Evolutionary conservation across 192 early-diverging fungal genomes (phyloP).

Genomic region (Dimargaris cristalligena): DNA sequence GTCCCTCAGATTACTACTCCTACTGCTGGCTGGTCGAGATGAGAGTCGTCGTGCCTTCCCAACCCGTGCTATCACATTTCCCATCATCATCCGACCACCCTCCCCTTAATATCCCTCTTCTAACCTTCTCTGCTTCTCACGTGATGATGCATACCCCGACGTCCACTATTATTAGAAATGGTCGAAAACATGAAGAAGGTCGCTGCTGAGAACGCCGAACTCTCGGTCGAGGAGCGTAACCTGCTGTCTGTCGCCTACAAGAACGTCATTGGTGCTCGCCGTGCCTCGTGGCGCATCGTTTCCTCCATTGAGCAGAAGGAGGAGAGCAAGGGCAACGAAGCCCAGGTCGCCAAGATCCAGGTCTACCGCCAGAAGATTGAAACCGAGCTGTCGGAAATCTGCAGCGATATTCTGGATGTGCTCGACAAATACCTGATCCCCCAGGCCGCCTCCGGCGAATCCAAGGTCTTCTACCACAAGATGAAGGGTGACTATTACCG

Average conservation of each 20-base stretch:
- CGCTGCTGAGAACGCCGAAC: conserved; percentile 37
- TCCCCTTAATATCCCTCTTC: too few relatives aligned
- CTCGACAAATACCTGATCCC: conserved; percentile 77
- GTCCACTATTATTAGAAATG: too few relatives aligned
- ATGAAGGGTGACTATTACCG: conserved; percentile 99
- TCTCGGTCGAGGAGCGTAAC: conserved; percentile 95
- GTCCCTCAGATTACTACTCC: too few relatives aligned
- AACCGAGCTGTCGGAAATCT: conserved; percentile 83
- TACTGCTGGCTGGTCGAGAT: too few relatives aligned
- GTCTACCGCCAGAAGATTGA: conserved; percentile 88
- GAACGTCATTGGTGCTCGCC: conserved; percentile 94
- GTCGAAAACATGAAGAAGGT: conserved; percentile 58
- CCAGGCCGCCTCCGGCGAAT: conserved; percentile 79
- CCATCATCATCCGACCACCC: too few relatives aligned
- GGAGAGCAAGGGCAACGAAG: conserved; percentile 66
- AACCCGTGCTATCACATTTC: too few relatives aligned
- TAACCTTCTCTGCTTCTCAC: too few relatives aligned
- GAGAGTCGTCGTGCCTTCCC: too few relatives aligned
- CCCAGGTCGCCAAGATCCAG: conserved; percentile 73
- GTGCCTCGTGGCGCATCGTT: conserved; percentile 94
- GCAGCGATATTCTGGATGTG: conserved; percentile 83
- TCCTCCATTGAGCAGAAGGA: conserved; percentile 96
- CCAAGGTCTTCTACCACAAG: conserved; percentile 99
- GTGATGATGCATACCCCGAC: too few relatives aligned
- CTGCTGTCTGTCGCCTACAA: conserved; percentile 95